Conservation (phyloP, 2,329 filamentous ascomycete genomes). For the Purpureocillium lavendulum region DNA sequence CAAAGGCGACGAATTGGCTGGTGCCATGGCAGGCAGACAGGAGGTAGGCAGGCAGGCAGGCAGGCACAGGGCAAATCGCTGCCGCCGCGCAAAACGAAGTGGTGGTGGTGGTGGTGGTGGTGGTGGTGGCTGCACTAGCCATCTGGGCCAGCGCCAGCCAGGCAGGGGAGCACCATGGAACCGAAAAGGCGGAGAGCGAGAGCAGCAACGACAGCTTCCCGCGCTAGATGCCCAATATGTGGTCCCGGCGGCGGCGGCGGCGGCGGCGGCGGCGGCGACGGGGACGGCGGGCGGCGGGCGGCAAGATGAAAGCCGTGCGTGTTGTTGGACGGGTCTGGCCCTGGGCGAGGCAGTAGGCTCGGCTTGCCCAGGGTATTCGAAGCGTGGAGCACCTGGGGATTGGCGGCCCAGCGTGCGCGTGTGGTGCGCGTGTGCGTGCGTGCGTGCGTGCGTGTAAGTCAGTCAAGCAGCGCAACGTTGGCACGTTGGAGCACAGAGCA, state of each 20-base stretch:
- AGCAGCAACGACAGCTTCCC: constrained; percentile 2
- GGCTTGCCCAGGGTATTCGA: no score
- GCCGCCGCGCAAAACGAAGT: no score
- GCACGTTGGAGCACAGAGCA: neutral
- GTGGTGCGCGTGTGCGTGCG: neutral
- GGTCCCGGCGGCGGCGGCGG: no score
- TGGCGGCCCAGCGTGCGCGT: neutral
- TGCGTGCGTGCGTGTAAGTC: neutral
- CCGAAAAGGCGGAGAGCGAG: constrained; percentile 3
- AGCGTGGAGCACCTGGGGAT: neutral
- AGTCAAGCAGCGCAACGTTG: neutral
- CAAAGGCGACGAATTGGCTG: constrained; percentile 7
- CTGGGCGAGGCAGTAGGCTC: no score
- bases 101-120: neutral
- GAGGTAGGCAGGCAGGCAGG: no score
- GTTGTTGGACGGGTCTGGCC: no score
- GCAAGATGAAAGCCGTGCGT: no score
- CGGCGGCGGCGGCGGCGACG: no score
- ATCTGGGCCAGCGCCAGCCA: constrained; percentile 10
- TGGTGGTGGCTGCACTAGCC: constrained; percentile 20
- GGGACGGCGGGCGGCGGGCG: neutral
- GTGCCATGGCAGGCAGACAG: no score
- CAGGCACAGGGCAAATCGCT: constrained; percentile 2
- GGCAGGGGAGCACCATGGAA: constrained; percentile 11
- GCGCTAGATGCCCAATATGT: no score